Percentiles rank a stretch among this genome's conserved stretches.
Conservation (phyloP, 352 stramenopile species). For the Phytopythium chamaehyphon region DNA sequence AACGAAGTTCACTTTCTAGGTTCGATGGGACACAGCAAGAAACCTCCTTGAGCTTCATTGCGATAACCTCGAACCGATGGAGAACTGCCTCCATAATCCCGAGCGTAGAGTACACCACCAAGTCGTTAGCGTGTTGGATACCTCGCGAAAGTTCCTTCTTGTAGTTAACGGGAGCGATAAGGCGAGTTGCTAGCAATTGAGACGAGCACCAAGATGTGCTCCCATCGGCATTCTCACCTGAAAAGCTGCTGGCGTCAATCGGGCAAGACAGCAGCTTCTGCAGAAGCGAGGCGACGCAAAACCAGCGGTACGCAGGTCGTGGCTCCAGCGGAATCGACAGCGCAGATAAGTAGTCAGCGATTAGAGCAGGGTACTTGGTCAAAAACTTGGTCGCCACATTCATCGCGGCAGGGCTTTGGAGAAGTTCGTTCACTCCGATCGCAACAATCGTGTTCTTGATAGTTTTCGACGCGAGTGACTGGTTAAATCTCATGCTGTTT, state of each 20-base stretch:
- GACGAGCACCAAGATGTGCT: slow-evolving; percentile 41
- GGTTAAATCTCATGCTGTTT: slow-evolving; percentile 24
- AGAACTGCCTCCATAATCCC: slow-evolving; percentile 62
- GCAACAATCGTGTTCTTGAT: slow-evolving; percentile 62
- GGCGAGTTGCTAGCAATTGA: slow-evolving; percentile 41
- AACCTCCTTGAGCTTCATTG: slow-evolving; percentile 12
- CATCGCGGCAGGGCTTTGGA: slow-evolving; percentile 46
- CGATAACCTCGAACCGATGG: slow-evolving; percentile 44
- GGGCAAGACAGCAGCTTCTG: slow-evolving; percentile 59
- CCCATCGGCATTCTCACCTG: background rate
- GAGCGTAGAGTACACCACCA: slow-evolving; percentile 74
- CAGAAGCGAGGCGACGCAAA: slow-evolving; percentile 63
- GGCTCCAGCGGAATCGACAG: slow-evolving; percentile 69
- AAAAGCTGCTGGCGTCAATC: slow-evolving; percentile 20
- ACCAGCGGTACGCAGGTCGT: slow-evolving; percentile 74
- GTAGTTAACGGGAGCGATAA: slow-evolving; percentile 66
- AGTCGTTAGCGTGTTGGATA: slow-evolving; percentile 68
- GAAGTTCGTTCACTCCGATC: slow-evolving; percentile 60
- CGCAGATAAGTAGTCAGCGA: slow-evolving; percentile 54
- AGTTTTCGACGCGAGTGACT: slow-evolving; percentile 50
- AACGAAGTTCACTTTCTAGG: slow-evolving; percentile 63
- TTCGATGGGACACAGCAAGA: slow-evolving; percentile 19
- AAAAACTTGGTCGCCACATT: slow-evolving; percentile 56
- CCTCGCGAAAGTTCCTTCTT: slow-evolving; percentile 79
- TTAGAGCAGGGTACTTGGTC: slow-evolving; percentile 50